Evolutionary conservation across 2,329 filamentous ascomycete species (phyloP).

Genomic region (Epichloe baconii): DNA sequence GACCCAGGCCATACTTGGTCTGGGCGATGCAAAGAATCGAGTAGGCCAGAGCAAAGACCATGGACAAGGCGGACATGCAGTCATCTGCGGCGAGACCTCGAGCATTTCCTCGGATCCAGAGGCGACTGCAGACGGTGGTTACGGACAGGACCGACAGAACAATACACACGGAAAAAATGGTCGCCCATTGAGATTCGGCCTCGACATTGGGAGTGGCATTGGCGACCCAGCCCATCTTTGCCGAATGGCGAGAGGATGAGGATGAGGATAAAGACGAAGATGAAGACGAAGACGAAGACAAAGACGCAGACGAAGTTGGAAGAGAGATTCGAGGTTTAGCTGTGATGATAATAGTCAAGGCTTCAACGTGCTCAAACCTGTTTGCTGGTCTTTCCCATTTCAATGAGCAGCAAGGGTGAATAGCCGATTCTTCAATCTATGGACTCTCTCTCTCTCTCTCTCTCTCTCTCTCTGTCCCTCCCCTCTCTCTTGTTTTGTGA

Average conservation of each 20-base stretch:
- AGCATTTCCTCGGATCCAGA: slow-evolving; percentile 28
- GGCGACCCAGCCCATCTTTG: slow-evolving; percentile 35
- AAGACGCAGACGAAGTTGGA: neutral
- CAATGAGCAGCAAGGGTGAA: neutral
- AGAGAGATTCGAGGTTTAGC: neutral
- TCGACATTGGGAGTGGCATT: slow-evolving; percentile 35
- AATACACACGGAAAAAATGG: slow-evolving; percentile 36
- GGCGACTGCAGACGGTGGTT: slow-evolving; percentile 25
- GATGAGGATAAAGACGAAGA: neutral
- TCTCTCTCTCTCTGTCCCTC: accelerated
- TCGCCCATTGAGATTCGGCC: slow-evolving; percentile 31
- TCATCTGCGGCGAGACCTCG: slow-evolving; percentile 35
- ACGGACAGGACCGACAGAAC: slow-evolving; percentile 30
- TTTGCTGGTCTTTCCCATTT: neutral
- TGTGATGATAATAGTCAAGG: neutral
- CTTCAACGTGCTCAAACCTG: neutral
- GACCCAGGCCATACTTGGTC: slow-evolving; percentile 38
- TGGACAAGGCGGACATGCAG: slow-evolving; percentile 26
- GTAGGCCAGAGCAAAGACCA: slow-evolving; percentile 35
- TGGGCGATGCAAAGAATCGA: slow-evolving; percentile 37
- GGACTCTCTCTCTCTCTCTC: too few relatives aligned
- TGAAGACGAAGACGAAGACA: too few relatives aligned
- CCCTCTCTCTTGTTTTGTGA: too few relatives aligned
- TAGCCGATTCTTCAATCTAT: too few relatives aligned
- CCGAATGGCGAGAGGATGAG: too few relatives aligned